phyloP scores from a whole-genome alignment of 179 eudicot species.

The Beta lomatogona region DNA sequence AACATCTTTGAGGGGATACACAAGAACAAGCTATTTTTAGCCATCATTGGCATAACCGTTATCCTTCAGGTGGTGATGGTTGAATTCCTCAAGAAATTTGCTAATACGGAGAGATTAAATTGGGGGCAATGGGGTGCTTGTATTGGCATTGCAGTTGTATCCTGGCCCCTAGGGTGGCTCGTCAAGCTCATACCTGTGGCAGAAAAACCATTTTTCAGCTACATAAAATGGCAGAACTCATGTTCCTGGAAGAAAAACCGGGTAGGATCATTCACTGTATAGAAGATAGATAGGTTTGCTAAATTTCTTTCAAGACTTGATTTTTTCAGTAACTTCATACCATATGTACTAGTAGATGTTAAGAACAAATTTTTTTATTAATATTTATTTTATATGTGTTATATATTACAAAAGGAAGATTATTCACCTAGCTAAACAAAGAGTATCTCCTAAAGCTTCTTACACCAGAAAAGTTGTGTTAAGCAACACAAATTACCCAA shows the following conservation, averaged over 20 bases:
- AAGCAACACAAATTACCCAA: too few relatives aligned
- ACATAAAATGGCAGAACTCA: conserved; percentile 20
- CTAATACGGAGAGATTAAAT: conserved; percentile 47
- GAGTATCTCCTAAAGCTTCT: not conserved
- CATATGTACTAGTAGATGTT: not conserved
- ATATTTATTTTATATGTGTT: not conserved
- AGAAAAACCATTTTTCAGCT: conserved; percentile 25
- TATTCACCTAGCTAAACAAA: not conserved
- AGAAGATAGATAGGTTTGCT: not conserved
- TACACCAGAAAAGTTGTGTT: not conserved
- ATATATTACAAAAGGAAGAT: not conserved
- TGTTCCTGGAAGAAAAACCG: conserved; percentile 19
- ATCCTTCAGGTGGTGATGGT: conserved; percentile 46
- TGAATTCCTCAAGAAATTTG: conserved; percentile 52
- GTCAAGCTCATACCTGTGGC: conserved; percentile 45
- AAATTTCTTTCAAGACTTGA: not conserved
- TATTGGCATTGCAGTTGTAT: conserved; percentile 39
- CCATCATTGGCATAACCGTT: conserved; percentile 41
- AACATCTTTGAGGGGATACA: conserved; percentile 53
- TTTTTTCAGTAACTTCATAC: not conserved
- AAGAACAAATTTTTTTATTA: not conserved
- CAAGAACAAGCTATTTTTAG: conserved; percentile 47
- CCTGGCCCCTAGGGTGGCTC: conserved; percentile 54
- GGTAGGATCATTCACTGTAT: not conserved
- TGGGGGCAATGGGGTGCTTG: conserved; percentile 56